A percentile compares a stretch with the other conserved stretches of the same genome.
These are phyloP conservation scores for Ricinus communis DNA, from an alignment of 345 rosid species.

Conservation along the genomic window DNA sequence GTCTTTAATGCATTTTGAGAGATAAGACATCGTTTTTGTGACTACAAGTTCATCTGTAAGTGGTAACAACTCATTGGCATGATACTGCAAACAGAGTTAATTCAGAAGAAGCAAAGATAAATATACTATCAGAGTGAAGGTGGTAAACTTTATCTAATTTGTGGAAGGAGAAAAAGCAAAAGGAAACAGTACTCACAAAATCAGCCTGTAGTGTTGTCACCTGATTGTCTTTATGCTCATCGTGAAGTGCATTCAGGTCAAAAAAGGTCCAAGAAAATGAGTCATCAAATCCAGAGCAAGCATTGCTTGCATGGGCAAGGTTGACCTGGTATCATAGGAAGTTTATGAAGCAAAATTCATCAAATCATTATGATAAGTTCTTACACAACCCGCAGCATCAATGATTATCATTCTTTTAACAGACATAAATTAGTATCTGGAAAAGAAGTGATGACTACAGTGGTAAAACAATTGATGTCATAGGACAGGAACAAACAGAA, in stretches of 20 bases:
- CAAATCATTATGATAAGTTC: too few species aligned
- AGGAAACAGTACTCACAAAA: slow-evolving; percentile 43
- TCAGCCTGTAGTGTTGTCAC: slow-evolving; percentile 43
- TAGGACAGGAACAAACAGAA: too few species aligned
- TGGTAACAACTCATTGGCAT: slow-evolving; percentile 46
- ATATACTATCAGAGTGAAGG: background rate
- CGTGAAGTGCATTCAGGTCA: slow-evolving; percentile 47
- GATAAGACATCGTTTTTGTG: slow-evolving; percentile 37
- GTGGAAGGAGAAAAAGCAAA: background rate
- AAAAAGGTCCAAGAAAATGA: slow-evolving; percentile 56
- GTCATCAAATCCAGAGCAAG: slow-evolving; percentile 46
- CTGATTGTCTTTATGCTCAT: slow-evolving; percentile 41
- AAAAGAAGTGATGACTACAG: too few species aligned
- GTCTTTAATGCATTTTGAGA: slow-evolving; percentile 44
- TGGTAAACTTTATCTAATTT: background rate
- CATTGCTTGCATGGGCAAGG: slow-evolving; percentile 50
- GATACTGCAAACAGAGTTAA: slow-evolving; percentile 36
- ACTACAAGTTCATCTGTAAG: slow-evolving; percentile 45
- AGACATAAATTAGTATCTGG: too few species aligned
- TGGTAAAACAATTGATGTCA: too few species aligned
- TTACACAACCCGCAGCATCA: too few species aligned
- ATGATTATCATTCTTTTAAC: too few species aligned
- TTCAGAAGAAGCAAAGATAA: background rate
- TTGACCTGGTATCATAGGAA: slow-evolving; percentile 34
- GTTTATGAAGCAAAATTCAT: background rate